Evolutionary conservation across 768 basidiomycete genomes (phyloP), one percentile per base, ranked within the genome.

Genomic region (Hericium erinaceus): DNA sequence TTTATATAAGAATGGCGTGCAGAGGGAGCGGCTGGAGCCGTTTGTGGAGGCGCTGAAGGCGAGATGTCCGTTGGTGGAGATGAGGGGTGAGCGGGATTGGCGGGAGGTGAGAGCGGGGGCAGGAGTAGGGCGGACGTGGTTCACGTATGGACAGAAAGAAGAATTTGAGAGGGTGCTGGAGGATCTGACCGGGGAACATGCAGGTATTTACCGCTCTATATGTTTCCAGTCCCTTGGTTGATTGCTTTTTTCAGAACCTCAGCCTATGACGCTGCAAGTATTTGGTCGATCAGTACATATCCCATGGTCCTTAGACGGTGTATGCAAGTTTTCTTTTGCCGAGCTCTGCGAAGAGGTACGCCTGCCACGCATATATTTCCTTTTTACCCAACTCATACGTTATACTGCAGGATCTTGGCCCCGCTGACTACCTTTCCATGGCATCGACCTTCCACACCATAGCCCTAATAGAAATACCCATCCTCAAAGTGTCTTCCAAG

Each of bases 351-450:
- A 74, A 38, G 68, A 70, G 63, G 72, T 70, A 54, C 7, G 60
- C 16, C 22, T n/a, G 12, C 24, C 4, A 6, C 48, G 12, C 48
- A 49, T 26, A 49, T 49, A 20, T 13, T 24, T 5, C 12, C 8
- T 18, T 20, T 4, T 41, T 4, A 1, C 15, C 5, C 11, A 18
- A 18, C 11, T 41, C 40, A 41, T 15, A 5, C 11, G 7, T 5
- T 33, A 8, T 15, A 46, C 16, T 9, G 2, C 44, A 76, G 72
- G 74, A 78, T 0, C 70, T 83, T 2, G 81, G 80, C 0, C 73
- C 80, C 4, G 82, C 82, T 2, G 80, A 84, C 66, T 83, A 82
- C 66, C 70, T 84, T 53, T 76, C 80, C 6, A 65, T 84, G 10
- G 77, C 80, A 0, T 75, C 75, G 0, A 71, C 70, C 2, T 84